Conservation (phyloP, 1,284 basidiomycete species). For the Puccinia hordei region DNA sequence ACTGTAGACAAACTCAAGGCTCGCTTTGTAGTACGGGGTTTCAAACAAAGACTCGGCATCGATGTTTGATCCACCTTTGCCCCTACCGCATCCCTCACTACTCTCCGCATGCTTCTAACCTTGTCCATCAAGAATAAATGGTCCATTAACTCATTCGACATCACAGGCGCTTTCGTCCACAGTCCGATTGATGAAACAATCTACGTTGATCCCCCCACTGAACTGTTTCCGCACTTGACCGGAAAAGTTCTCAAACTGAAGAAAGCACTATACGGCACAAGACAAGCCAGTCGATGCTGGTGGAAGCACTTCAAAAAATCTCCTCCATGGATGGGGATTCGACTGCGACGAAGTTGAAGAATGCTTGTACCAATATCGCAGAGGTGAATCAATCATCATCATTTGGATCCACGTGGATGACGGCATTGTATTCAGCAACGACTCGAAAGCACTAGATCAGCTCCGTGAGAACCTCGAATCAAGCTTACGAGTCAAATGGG, state of each 20-base stretch:
- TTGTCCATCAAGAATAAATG: neutral
- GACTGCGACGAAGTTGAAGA: neutral
- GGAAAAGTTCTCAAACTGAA: neutral
- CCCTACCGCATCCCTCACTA: neutral
- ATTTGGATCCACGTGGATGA: slow-evolving; percentile 24
- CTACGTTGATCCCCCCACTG: neutral
- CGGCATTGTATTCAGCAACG: slow-evolving; percentile 8
- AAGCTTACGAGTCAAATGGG: neutral
- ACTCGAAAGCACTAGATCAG: neutral
- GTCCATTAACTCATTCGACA: neutral
- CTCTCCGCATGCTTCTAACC: neutral
- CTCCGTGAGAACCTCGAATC: neutral
- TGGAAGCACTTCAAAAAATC: neutral
- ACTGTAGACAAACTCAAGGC: neutral
- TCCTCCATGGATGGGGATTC: neutral
- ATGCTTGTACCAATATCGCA: neutral
- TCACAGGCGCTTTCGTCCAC: neutral
- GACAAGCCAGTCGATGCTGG: slow-evolving; percentile 4
- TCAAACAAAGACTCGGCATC: neutral
- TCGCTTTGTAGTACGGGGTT: slow-evolving; percentile 2
- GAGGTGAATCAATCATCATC: neutral
- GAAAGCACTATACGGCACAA: too few species aligned
- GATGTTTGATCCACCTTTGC: neutral
- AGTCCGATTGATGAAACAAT: slow-evolving; percentile 9
- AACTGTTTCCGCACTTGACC: neutral